Evolutionary conservation across 2,329 filamentous ascomycete genomes (phyloP), one percentile per base, ranked within the genome.

Genomic region (Beauveria brongniartii): DNA sequence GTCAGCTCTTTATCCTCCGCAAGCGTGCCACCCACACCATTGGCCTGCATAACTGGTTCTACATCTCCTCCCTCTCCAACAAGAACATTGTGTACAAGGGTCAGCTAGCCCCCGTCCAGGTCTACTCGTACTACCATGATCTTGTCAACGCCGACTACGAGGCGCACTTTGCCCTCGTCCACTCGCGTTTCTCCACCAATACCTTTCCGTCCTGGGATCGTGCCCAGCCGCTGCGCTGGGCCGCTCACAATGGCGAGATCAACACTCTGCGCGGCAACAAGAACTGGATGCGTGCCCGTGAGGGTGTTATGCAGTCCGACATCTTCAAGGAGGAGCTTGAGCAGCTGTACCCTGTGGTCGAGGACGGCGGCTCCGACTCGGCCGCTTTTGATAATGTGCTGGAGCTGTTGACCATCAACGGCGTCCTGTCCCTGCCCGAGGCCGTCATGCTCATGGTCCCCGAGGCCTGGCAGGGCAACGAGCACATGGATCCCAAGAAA

Each of bases 51-150:
- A 97, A 97, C 76, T 97, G 93, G 93, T 97, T 97, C 82, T 97
- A 97, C 75, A 82, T 97, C 62, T 97, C 93, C 82, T 96, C 92
- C 55, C 79, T 97, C 67, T 94, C 88, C 75, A 97, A 96, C 86
- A 92, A 92, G 78, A 97, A 97, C 80, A 97, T 97, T 77, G 91
- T 97, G 63, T 97, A 97, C 84, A 97, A 97, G 83, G 93, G 93
- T 65, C 94, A 97, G 75, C 82, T 97, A 66, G 89, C 93, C 50
- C 93, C 93, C 26, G 86, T 93, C 34, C 93, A 97, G 80, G 93
- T 97, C 57, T 97, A 97, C 78, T 89, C 95, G 73, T 97, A 97
- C 80, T 97, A 96, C 78, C 91, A 97, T 75, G 93, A 97, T 78
- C 78, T 97, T 73, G 90, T 97, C 67, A 96, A 94, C 68, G 93